Evolutionary conservation across 2,329 filamentous ascomycete genomes (phyloP), one percentile per base, ranked within the genome.

Genomic region (Aspergillus calidoustus): DNA sequence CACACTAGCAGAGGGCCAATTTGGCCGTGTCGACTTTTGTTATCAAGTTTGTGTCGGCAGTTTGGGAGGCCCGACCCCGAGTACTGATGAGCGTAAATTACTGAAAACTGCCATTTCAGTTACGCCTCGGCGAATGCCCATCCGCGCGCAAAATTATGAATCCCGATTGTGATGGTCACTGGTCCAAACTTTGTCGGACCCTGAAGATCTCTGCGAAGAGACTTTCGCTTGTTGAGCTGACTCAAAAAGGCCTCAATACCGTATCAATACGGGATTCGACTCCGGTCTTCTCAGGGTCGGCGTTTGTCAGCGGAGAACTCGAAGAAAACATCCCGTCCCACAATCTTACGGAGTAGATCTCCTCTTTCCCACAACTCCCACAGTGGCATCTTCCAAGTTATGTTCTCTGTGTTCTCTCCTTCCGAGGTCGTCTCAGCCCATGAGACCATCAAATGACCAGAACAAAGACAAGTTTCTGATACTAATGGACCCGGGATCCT

Each of bases 151-250:
- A 5, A 4, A 51, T 53, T 28, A 5, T 41, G 28, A 30, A 44
- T 54, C 38, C 9, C 41, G 31, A 48, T 48, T 48, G 46, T 13
- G 19, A 25, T 28, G 34, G 38, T 34, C 46, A 13, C 44, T 28
- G 55, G 28, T 31, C 57, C 57, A 59, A 54, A 31, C 44, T 55
- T 54, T 59, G 13, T 50, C 28, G 51, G 57, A 60, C 57, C 57
- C 57, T 60, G 57, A 56, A 61, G 59, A 61, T 61, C 59, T 44
- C 43, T 17, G 38, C 2, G 31, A 31, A 31, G 5, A n/a, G n/a
- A 6, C 6, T 17, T 15, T 41, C 34, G 34, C 34, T 41, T 41
- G 34, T 41, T 41, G 34, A 41, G 34, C 44, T 38, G 54, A 34
- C 52, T 55, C 43, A 48, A 38, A 47, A 55, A 47, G 43, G 22